Percentiles rank a stretch among this genome's conserved stretches.
Conservation (phyloP, 2,329 filamentous ascomycete species). For the Neurospora crassa region DNA sequence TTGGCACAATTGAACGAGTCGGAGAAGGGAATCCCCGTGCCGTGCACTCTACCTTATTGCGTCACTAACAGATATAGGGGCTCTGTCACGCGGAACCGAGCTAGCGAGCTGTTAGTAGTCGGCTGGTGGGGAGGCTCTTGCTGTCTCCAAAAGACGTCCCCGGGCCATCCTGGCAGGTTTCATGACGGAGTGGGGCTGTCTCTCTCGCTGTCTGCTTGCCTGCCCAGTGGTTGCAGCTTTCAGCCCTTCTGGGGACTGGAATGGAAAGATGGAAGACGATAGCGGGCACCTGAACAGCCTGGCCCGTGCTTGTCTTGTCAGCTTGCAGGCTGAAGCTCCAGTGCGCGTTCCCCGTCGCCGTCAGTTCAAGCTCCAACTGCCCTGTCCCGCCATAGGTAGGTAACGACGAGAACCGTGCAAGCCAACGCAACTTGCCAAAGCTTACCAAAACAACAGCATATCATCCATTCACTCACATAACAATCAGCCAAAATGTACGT, state of each 20-base stretch:
- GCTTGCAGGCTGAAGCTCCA: constrained; percentile 15
- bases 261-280: not conserved
- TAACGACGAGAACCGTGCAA: constrained; percentile 2
- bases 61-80: not conserved
- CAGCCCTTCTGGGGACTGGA: not conserved
- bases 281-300: not conserved
- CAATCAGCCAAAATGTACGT: constrained; percentile 22
- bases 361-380: constrained; percentile 8
- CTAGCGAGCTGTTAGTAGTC: not conserved
- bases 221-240: not conserved
- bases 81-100: constrained; percentile 2
- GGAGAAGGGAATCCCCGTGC: constrained; percentile 10
- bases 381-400: not conserved
- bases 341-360: constrained; percentile 15
- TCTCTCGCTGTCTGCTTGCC: constrained; percentile 1
- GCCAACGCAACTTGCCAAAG: constrained; percentile 6
- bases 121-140: not conserved
- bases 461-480: constrained; percentile 2
- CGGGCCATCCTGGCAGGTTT: not conserved
- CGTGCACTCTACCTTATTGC: not conserved
- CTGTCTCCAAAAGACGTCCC: not conserved
- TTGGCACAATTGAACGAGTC: constrained; percentile 1
- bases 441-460: constrained; percentile 10
- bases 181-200: constrained; percentile 1
- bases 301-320: constrained; percentile 5